Evolutionary conservation across 345 rosid species (phyloP).

Genomic region (Hibiscus mutabilis): DNA sequence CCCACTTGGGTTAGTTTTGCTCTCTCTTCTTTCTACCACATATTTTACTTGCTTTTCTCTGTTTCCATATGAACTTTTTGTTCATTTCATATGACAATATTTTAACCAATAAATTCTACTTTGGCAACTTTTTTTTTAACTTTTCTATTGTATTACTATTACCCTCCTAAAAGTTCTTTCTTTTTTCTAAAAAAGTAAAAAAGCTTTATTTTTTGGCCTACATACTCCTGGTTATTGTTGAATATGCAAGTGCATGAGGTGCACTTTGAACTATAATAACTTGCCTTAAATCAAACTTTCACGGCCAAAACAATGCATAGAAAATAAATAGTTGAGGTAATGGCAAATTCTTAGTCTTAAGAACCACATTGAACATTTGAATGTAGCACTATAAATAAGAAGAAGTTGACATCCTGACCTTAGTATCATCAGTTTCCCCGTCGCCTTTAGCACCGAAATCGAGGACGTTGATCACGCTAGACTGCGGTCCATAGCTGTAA

Average conservation of each 20-base stretch:
- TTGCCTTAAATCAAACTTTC: neutral
- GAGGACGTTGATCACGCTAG: slow-evolving; percentile 49
- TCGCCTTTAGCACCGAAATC: slow-evolving; percentile 84
- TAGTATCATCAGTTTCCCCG: slow-evolving; percentile 76
- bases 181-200: neutral
- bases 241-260: neutral
- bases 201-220: too few species aligned
- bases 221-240: neutral
- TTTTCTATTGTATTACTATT: too few species aligned
- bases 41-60: neutral
- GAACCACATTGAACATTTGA: neutral
- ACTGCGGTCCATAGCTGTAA: neutral
- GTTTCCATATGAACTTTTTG: too few species aligned
- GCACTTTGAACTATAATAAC: neutral
- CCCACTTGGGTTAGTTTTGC: slow-evolving; percentile 30
- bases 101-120: neutral
- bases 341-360: neutral
- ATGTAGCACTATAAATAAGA: neutral
- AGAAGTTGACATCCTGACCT: slow-evolving; percentile 39
- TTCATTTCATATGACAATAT: too few species aligned
- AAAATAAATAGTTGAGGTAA: neutral
- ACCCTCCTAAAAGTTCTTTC: neutral
- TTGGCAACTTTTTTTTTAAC: neutral
- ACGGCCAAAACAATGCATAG: neutral
- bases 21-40: slow-evolving; percentile 17